Evolutionary conservation across 163 green algal genomes (phyloP), one percentile per base, ranked within the genome.

Genomic region (Coccomyxa subellipsoidea): DNA sequence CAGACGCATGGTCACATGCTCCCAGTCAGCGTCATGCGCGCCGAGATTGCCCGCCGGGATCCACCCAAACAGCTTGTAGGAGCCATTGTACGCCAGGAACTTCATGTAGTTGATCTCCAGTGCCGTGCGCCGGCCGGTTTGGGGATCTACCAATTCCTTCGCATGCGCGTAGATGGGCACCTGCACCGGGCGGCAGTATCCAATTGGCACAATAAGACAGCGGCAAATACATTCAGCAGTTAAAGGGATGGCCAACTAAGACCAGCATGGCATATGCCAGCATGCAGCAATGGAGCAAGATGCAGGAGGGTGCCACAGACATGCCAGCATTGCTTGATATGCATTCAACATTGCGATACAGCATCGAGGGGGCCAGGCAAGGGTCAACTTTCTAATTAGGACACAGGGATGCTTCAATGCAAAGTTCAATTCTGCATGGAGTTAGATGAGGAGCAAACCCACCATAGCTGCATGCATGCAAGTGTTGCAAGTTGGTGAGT

Each of bases 71-170:
- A 84, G 59, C 83, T 86, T 86, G 73, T 87, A 87, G 4, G 38
- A 79, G 69, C 84, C 84, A 40, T 88, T 88, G 80, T 69, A 88
- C 6, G 84, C 81, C 70, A 84, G 37, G 79, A 88, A 82, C 29
- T 79, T 84, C 77, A 85, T 84, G 66, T 88, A 88, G 38, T 84
- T 83, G 81, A 88, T 80, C 54, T 88, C 84, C 10, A 88, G 9
- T 32, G 73, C 78, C 27, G 83, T 81, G 25, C 82, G 34, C 29
- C 39, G 38, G 54, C 81, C 84, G 7, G 10, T 39, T 7, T 79
- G 32, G n/a, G 75, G 75, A 21, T 82, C 40, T 1, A 85, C 6
- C 23, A 79, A 35, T 31, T 88, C 72, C 81, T 88, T 85, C 21
- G 83, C 81, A 77, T 85, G 81, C 10, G 78, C 81, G 66, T 88